Conservation (phyloP, 192 early-diverging fungal species). For the Lobulomyces angularis region DNA sequence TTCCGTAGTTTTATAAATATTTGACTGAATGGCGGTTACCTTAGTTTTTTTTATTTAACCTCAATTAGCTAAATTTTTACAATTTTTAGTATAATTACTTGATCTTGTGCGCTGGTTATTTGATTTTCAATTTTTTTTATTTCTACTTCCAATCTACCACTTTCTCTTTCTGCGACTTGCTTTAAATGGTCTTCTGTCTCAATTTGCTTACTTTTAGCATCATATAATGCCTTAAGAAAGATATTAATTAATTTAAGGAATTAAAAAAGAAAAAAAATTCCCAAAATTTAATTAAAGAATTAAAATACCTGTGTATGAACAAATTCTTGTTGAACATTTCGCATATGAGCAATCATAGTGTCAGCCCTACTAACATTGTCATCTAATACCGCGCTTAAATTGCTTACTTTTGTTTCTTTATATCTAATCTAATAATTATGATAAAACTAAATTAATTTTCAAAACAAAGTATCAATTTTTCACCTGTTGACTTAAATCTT, state of each 20-base stretch:
- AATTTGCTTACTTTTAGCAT: slow-evolving; percentile 43
- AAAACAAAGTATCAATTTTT: background rate
- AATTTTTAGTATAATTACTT: slow-evolving; percentile 19
- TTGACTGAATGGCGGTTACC: slow-evolving; percentile 34
- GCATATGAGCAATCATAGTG: slow-evolving; percentile 35
- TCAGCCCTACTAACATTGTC: slow-evolving; percentile 34
- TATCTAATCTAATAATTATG: slow-evolving; percentile 19
- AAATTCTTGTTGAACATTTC: slow-evolving; percentile 43
- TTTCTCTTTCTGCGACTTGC: slow-evolving; percentile 41
- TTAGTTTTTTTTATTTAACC: too few species aligned
- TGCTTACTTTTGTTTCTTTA: slow-evolving; percentile 20
- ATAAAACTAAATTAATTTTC: background rate
- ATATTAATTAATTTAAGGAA: background rate
- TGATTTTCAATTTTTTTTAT: slow-evolving; percentile 40
- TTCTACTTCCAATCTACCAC: slow-evolving; percentile 31
- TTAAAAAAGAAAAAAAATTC: background rate
- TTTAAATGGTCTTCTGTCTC: slow-evolving; percentile 50
- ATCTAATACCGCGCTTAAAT: slow-evolving; percentile 26
- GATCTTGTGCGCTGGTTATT: slow-evolving; percentile 29
- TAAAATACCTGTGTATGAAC: slow-evolving; percentile 33
- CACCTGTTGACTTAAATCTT: slow-evolving; percentile 27
- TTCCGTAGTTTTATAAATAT: slow-evolving; percentile 42
- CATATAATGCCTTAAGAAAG: slow-evolving; percentile 23
- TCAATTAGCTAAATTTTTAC: too few species aligned
- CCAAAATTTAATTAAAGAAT: background rate